Conservation (phyloP, 345 rosid genomes). For the Erucastrum elatum region DNA sequence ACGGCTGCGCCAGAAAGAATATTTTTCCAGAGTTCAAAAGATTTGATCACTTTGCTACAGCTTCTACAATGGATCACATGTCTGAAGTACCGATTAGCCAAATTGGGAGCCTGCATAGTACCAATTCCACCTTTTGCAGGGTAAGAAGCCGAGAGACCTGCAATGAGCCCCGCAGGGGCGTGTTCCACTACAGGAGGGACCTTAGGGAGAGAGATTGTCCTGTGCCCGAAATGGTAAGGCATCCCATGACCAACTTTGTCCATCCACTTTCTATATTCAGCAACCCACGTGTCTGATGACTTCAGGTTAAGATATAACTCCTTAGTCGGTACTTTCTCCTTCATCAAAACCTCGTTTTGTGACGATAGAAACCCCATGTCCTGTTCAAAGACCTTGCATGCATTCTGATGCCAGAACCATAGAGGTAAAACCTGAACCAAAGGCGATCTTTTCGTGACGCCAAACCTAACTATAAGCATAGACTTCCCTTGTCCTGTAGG, state of each 20-base stretch:
- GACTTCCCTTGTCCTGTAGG: conserved; percentile 97
- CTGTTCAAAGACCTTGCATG: conserved; percentile 84
- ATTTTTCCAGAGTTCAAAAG: conserved; percentile 65
- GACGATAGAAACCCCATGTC: conserved; percentile 96
- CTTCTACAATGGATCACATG: conserved; percentile 88
- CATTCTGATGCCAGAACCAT: conserved; percentile 90
- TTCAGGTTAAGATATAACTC: conserved; percentile 68
- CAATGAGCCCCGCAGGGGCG: conserved; percentile 85
- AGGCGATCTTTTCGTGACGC: conserved; percentile 60
- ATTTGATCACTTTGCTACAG: conserved; percentile 60
- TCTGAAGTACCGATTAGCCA: conserved; percentile 76
- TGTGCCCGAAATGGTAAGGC: conserved; percentile 82
- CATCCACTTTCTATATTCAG: conserved; percentile 96
- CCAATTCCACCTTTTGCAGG: conserved; percentile 86
- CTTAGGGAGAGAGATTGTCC: conserved; percentile 62
- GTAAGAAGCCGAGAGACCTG: conserved; percentile 63
- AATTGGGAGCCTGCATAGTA: conserved; percentile 75
- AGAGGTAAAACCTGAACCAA: conserved; percentile 57
- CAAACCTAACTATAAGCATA: conserved; percentile 90
- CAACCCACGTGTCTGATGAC: conserved; percentile 91
- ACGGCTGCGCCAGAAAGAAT: conserved; percentile 48
- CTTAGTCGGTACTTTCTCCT: conserved; percentile 82
- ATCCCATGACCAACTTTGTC: conserved; percentile 97
- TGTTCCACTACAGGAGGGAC: conserved; percentile 83
- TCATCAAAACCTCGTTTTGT: conserved; percentile 76